Percentiles rank a stretch among this genome's conserved stretches.
Evolutionary conservation across 1,284 basidiomycete genomes (phyloP).

Genomic region (Naganishia sp.): DNA sequence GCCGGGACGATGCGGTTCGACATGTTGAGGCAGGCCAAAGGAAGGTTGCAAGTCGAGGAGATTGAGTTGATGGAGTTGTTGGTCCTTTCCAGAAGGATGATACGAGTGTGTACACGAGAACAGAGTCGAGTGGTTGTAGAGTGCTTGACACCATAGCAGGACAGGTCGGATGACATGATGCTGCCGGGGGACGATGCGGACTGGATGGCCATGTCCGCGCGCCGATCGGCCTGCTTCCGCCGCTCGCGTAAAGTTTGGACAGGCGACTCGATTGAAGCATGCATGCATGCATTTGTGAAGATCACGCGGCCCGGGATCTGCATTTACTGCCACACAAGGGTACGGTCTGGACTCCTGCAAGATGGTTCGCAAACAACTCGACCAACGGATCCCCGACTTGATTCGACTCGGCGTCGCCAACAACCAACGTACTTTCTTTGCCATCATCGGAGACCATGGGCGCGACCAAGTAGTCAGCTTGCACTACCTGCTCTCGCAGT

Average conservation of each 20-base stretch:
- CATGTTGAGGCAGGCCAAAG: neutral
- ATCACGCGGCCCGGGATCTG: neutral
- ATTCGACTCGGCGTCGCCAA: constrained; percentile 91
- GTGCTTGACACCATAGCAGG: too few species aligned
- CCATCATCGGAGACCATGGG: constrained; percentile 92
- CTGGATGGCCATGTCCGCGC: constrained; percentile 9
- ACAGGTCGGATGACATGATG: constrained; percentile 20
- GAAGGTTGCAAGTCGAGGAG: too few species aligned
- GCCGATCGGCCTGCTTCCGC: constrained; percentile 15
- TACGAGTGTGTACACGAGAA: too few species aligned
- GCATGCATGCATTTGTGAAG: constrained; percentile 7
- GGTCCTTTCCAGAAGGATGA: neutral
- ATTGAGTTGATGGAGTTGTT: neutral
- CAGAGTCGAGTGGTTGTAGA: neutral
- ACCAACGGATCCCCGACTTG: constrained; percentile 87
- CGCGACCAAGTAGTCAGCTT: constrained; percentile 96
- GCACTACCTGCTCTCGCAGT: constrained; percentile 90
- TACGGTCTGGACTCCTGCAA: neutral
- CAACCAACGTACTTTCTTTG: constrained; percentile 93
- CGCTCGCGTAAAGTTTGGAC: constrained; percentile 24
- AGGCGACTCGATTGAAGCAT: neutral
- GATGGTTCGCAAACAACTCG: constrained; percentile 63
- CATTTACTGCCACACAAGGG: neutral
- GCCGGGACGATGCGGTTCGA: constrained; percentile 56
- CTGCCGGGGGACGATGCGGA: neutral